These are phyloP conservation scores for Pelargonium myrrhifolium DNA, from an alignment of 441 rosid species.

Conservation along the genomic window DNA sequence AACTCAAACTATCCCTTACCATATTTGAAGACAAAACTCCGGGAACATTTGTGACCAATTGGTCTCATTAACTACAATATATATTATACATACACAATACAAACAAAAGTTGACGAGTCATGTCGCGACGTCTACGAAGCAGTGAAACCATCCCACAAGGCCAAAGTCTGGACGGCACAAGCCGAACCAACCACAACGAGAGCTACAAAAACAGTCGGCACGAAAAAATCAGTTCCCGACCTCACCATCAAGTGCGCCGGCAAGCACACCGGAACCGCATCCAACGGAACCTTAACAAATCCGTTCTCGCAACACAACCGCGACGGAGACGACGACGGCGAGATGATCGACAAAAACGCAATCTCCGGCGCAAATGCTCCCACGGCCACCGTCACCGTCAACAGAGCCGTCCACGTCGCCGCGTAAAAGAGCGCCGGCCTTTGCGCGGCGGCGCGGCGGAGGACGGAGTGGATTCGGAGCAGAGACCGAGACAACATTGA, in stretches of 20 bases:
- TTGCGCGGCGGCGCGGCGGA: constrained; percentile 25
- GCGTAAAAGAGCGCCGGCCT: constrained; percentile 65
- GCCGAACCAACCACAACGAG: neutral
- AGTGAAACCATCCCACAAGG: neutral
- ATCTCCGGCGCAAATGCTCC: constrained; percentile 3
- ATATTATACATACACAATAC: too few species aligned
- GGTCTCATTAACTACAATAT: too few species aligned
- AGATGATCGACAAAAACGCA: neutral
- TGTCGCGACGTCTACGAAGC: neutral
- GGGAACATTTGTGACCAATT: too few species aligned
- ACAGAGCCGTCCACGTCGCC: constrained; percentile 50
- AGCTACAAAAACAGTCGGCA: neutral
- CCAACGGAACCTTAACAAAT: neutral
- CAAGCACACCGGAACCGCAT: neutral
- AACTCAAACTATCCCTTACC: too few species aligned
- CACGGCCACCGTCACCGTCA: neutral
- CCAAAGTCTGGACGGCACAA: neutral
- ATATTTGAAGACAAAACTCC: too few species aligned
- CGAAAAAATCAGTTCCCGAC: neutral
- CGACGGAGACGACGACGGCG: neutral
- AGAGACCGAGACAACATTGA: too few species aligned
- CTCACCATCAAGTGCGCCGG: neutral
- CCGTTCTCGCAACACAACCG: neutral
- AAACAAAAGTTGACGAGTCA: too few species aligned
- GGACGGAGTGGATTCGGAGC: too few species aligned